Evolutionary conservation across 768 basidiomycete genomes (phyloP), one percentile per base, ranked within the genome.

Genomic region (Phylloporus arenicola): DNA sequence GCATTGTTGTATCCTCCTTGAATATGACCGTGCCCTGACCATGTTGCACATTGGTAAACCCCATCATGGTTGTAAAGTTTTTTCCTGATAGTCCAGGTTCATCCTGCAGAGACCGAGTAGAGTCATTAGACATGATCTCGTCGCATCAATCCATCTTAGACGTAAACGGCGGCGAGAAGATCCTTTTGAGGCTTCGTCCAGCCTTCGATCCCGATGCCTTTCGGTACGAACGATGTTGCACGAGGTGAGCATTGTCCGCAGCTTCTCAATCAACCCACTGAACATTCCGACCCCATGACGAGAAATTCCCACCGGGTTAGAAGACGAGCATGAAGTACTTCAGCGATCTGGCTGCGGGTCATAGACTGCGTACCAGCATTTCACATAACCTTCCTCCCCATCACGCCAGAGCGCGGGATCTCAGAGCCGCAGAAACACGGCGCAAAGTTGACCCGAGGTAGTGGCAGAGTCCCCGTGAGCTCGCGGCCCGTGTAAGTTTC

Each of bases 61-160:
- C 94, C 7, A 92, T 97, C 56, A 96, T 96, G 1, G 78, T 91
- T 16, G 72, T 82, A 16, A 89, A 95, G 67, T 92, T 94, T 75
- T 91, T 88, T 58, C 92, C 92, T 5, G 79, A 82, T 10, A 79
- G 79, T 25, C 13, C 25, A 20, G 27, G 20, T 30, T 19, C 13
- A 3, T 42, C 46, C 4, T 38, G 13, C 20, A 7, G 14, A 39
- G 29, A 10, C 12, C 25, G 55, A 57, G 75, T 64, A 10, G 1
- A 46, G 47, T 25, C 27, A 7, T 6, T 14, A 16, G 41, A 25
- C 34, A 3, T 3, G 29, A 29, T 16, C n/a, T n/a, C 14, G 14
- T 49, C 35, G 24, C 24, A 20, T 47, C 55, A 34, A 62, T 37
- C 5, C 12, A 34, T 35, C 44, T 31, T 43, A 90, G 89, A 91